Percentiles rank a stretch among this genome's conserved stretches.
Conservation (phyloP, 2,329 filamentous ascomycete genomes). For the Capronia coronata region DNA sequence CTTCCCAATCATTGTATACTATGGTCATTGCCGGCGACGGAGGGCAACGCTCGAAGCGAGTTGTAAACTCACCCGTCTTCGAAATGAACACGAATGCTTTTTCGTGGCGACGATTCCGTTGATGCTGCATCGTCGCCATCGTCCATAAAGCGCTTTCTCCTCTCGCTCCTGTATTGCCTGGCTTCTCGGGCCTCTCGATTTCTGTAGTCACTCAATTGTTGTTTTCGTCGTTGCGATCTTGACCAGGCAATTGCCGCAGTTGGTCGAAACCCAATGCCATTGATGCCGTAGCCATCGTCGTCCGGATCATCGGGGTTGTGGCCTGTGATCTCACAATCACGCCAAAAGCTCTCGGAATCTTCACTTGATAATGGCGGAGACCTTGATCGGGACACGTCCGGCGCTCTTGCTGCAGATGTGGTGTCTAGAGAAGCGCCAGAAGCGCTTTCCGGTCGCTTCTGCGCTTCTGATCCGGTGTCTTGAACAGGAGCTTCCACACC, state of each 20-base stretch:
- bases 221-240: slow-evolving; percentile 50
- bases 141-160: slow-evolving; percentile 33
- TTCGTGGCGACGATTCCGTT: slow-evolving; percentile 24
- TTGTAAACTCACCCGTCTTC: slow-evolving; percentile 16
- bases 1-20: background rate
- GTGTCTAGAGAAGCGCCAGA: background rate
- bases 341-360: slow-evolving; percentile 43
- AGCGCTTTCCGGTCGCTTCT: background rate
- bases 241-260: slow-evolving; percentile 54
- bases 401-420: background rate
- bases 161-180: slow-evolving; percentile 50
- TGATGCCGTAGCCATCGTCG: slow-evolving; percentile 58
- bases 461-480: background rate
- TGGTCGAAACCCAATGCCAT: slow-evolving; percentile 58
- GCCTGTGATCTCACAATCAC: slow-evolving; percentile 57
- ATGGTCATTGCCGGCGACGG: background rate
- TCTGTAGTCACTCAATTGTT: slow-evolving; percentile 56
- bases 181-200: slow-evolving; percentile 54
- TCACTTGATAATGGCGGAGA: slow-evolving; percentile 34
- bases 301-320: slow-evolving; percentile 51
- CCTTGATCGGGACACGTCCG: slow-evolving; percentile 11
- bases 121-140: slow-evolving; percentile 14
- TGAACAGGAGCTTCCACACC: background rate
- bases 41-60: background rate
- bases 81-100: slow-evolving; percentile 23